Evolutionary conservation across 192 early-diverging fungal species (phyloP), one percentile per base, ranked within the genome.

Genomic region (Blastocladiella britannica): DNA sequence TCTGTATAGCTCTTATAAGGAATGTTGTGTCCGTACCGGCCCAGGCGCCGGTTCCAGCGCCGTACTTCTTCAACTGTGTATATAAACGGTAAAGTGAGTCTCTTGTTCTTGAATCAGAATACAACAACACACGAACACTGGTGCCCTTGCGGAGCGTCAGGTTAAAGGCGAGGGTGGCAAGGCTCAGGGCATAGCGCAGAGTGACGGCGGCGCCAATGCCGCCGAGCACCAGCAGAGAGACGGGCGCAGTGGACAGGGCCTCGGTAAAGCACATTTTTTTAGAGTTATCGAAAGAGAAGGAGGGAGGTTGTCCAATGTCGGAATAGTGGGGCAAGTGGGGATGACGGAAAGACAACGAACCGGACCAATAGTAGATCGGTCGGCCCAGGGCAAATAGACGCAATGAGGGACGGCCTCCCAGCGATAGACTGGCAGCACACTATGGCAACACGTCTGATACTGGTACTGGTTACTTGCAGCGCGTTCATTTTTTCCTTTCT

Each of bases 11-110:
- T 24, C 4, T 9, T 27, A 58, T 30, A 53, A 52, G 24, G 5
- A 60, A 53, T 54, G 52, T 27, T 53, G 31, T 53, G 24, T 30
- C 54, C 66, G 37, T 64, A 73, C 72, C 67, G 31, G 81, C 84
- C 81, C 82, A 86, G 5, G 75, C 64, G 51, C 72, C 82, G 55
- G 62, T 57, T 20, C 67, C 70, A 47, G 78, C 76, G 20, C 80
- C 80, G 55, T 73, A 83, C 4, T 64, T 69, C 31, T 63, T 63
- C 26, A 84, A 59, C 68, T 77, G 55, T 23, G 25, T n/a, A 28
- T 56, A 27, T 3, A 25, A 18, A 7, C 1, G 0, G 15, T 20
- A 47, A 47, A 47, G 2, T 6, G 37, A 30, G 2, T 20, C 2
- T 20, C 15, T 2, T 4, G 37, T 47, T 20, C 37, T 47, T 0